phyloP scores from a whole-genome alignment of 176 grass and related monocot species.

The Poa annua region DNA sequence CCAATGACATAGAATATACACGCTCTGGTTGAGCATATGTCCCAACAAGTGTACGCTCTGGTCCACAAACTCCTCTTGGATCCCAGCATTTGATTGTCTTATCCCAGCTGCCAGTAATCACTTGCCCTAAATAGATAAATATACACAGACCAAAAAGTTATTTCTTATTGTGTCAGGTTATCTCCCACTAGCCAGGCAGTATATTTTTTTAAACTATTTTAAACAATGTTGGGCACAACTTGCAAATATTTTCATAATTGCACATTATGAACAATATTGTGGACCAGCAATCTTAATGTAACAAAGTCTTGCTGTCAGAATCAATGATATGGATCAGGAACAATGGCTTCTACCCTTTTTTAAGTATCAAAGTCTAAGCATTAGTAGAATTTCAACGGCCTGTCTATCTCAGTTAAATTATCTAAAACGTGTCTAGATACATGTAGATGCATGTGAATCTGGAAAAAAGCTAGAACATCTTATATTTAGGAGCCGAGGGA shows the following conservation, averaged over 20 bases:
- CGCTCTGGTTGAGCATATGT: slow-evolving; percentile 86
- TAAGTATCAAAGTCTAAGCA: neutral
- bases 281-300: neutral
- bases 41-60: slow-evolving; percentile 72
- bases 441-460: no score
- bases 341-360: neutral
- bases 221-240: slow-evolving; percentile 4
- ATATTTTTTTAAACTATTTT: neutral
- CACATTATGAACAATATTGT: slow-evolving; percentile 10
- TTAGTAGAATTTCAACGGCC: neutral
- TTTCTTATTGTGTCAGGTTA: slow-evolving; percentile 25
- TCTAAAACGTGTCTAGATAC: neutral
- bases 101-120: slow-evolving; percentile 97
- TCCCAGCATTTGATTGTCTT: slow-evolving; percentile 98
- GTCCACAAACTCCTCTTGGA: slow-evolving; percentile 79
- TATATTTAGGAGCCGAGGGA: no score
- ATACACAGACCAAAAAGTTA: slow-evolving; percentile 20
- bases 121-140: slow-evolving; percentile 69
- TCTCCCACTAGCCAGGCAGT: neutral
- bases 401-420: neutral
- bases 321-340: neutral
- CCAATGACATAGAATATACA: slow-evolving; percentile 86
- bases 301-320: slow-evolving; percentile 23
- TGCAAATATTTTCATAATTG: slow-evolving; percentile 24
- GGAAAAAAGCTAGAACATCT: no score